phyloP scores from a whole-genome alignment of 2,329 filamentous ascomycete species.

The Cryphonectria carpinicola region DNA sequence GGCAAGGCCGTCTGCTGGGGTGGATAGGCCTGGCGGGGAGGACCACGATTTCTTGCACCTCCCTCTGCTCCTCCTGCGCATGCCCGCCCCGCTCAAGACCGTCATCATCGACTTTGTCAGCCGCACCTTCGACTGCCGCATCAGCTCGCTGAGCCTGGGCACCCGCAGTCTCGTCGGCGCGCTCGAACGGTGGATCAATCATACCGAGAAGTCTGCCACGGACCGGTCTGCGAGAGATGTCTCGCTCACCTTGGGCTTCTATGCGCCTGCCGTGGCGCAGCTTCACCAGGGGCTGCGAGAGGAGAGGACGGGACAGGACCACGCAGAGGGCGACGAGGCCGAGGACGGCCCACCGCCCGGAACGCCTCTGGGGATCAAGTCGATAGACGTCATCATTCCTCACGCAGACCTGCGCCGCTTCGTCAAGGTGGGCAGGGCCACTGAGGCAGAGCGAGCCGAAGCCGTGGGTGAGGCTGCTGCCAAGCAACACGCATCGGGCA shows the following conservation, averaged over 20 bases:
- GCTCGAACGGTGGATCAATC: constrained; percentile 57
- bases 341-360: constrained; percentile 13
- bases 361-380: constrained; percentile 41
- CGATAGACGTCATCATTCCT: constrained; percentile 57
- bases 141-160: constrained; percentile 53
- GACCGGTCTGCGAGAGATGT: constrained; percentile 49
- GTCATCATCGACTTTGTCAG: constrained; percentile 56
- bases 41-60: constrained; percentile 48
- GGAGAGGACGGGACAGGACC: constrained; percentile 1
- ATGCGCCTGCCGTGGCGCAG: constrained; percentile 38
- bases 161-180: constrained; percentile 53
- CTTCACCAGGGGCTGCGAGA: background rate
- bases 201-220: constrained; percentile 41
- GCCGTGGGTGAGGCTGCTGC: constrained; percentile 30
- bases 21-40: constrained; percentile 11
- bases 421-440: constrained; percentile 43
- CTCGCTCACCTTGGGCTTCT: constrained; percentile 56
- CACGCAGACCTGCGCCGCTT: constrained; percentile 53
- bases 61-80: constrained; percentile 58
- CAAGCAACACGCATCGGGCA: constrained; percentile 36
- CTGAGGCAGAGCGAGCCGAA: constrained; percentile 18
- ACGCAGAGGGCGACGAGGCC: constrained; percentile 18
- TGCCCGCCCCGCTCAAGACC: constrained; percentile 56
- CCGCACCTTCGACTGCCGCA: constrained; percentile 59
- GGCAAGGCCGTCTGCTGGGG: constrained; percentile 10